Evolutionary conservation across 305 asterid genomes (phyloP), one percentile per base, ranked within the genome.

Genomic region (Fraxinus nigra): DNA sequence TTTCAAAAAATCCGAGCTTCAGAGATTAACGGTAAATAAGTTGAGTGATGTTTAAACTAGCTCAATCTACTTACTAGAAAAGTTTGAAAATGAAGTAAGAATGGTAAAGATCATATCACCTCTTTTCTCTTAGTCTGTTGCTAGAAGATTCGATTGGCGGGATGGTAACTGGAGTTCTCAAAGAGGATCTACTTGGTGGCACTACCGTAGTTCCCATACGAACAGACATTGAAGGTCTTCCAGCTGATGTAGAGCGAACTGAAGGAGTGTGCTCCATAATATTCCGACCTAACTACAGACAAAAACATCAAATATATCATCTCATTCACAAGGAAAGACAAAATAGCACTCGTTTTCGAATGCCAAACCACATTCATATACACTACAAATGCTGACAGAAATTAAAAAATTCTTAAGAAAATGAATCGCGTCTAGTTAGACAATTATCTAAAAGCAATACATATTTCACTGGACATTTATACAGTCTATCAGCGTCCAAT

Each of bases 251-350:
- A 63, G 99, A 94, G 67, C 98, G 97, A 80, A 89, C 92, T 28
- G 97, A 56, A 87, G 99, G 89, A 79, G 95, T 86, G 88, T 90
- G 85, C 51, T 95, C 98, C 97, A 91, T 89, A 87, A 91, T 91
- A 87, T 92, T 97, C 86, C 98, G 96, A 93, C 98, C 97, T 92
- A 94, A 91, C 99, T 97, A 92, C 88, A 94, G 85, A 83, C 78
- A 86, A 87, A 75, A 84, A 80, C 72, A 83, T 82, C 85, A 87
- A 85, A 84, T 88, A 82, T 89, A 79, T 77, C 85, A 79, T 77
- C 83, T 72, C 65, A 84, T 85, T 76, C 63, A 51, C 73, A 70
- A 79, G 54, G 74, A 48, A 75, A 82, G 74, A 79, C 80, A 84
- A 79, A 83, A 69, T 77, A 76, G 28, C 69, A 61, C 77, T 20